Evolutionary conservation across 2,329 filamentous ascomycete genomes (phyloP).

Genomic region (Byssoonygena ceratinophila): DNA sequence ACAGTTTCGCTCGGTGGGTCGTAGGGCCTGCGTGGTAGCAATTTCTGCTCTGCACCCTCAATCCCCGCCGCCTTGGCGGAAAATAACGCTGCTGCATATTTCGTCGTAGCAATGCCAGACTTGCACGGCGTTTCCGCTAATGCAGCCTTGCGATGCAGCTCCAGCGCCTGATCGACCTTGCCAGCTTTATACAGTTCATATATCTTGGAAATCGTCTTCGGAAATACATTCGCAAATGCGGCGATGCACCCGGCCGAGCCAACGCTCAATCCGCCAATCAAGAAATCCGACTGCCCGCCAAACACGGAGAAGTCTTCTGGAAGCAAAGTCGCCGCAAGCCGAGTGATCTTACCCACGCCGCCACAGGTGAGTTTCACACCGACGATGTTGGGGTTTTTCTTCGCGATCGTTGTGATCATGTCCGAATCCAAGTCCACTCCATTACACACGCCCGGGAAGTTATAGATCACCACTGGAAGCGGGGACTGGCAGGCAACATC

Average conservation of each 20-base stretch:
- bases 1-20: conserved; percentile 36
- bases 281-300: conserved; percentile 63
- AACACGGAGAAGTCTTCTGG: conserved; percentile 54
- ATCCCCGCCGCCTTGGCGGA: conserved; percentile 52
- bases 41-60: conserved; percentile 46
- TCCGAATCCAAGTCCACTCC: conserved; percentile 59
- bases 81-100: conserved; percentile 54
- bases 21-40: conserved; percentile 54
- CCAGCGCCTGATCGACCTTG: conserved; percentile 48
- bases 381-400: conserved; percentile 43
- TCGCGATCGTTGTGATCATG: conserved; percentile 46
- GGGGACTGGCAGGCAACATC: conserved; percentile 45
- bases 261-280: conserved; percentile 46
- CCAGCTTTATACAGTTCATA: conserved; percentile 53
- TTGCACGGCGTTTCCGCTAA: conserved; percentile 57
- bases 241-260: conserved; percentile 48
- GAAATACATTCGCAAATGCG: conserved; percentile 49
- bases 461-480: conserved; percentile 55
- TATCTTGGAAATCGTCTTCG: conserved; percentile 46
- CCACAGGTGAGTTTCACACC: conserved; percentile 58
- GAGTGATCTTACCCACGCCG: conserved; percentile 50
- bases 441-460: conserved; percentile 59
- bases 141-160: conserved; percentile 51
- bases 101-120: conserved; percentile 55
- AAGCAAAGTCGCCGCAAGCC: conserved; percentile 44